Percentiles rank a stretch among this genome's conserved stretches.
Conservation (phyloP, 148 eudicot genomes). For the Rhododendron henanense region DNA sequence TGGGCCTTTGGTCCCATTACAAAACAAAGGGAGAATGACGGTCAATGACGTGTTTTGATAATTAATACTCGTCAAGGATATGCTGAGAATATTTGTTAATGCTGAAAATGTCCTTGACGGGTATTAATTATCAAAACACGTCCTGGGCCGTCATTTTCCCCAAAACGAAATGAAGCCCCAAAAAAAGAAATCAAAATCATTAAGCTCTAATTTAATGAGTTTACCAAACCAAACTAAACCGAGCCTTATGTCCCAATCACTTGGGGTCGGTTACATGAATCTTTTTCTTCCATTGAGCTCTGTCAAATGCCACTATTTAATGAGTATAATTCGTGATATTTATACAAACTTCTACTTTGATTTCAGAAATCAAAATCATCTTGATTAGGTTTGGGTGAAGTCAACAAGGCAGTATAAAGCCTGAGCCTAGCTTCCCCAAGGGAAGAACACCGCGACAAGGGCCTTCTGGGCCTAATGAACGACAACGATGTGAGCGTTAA, state of each 20-base stretch:
- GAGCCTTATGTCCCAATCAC: too few species aligned
- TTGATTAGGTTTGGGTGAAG: conserved; percentile 88
- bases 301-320: neutral
- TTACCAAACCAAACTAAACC: too few species aligned
- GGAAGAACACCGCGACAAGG: conserved; percentile 81
- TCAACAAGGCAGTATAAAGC: conserved; percentile 81
- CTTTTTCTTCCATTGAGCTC: too few species aligned
- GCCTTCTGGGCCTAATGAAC: conserved; percentile 90
- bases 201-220: neutral
- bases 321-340: neutral
- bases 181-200: neutral
- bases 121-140: too few species aligned
- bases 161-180: neutral
- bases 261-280: too few species aligned
- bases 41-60: too few species aligned
- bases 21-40: neutral
- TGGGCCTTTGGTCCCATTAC: neutral
- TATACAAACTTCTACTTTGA: neutral
- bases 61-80: too few species aligned
- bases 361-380: conserved; percentile 75
- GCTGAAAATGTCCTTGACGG: too few species aligned
- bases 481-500: conserved; percentile 79
- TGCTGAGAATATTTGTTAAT: too few species aligned
- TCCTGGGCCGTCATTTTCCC: too few species aligned
- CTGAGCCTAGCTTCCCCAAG: conserved; percentile 81